Base-by-base conservation (phyloP, 192 early-diverging fungal genomes). In the Linnemannia elongata region DNA sequence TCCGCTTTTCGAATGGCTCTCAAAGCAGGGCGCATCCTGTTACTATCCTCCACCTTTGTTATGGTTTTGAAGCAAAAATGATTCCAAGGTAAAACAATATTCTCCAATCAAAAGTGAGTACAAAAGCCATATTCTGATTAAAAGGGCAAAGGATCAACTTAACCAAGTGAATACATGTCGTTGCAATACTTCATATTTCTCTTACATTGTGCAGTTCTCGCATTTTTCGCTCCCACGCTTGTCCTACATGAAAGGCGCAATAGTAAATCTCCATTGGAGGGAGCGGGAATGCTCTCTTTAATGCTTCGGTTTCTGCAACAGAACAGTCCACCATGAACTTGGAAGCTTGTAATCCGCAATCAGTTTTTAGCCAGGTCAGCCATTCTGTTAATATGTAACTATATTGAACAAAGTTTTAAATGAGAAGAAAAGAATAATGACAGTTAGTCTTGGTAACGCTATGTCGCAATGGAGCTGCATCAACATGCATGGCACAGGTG, bases 311-410 rank as follows among this genome's bases (percentile, higher is more conserved):
- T 44, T 78, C 68, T 7, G 44, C 47, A 47, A 78, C 47, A 36
- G 76, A 78, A 20, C 76, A 78, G 68, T 69, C 75, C 18, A 77
- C 75, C 75, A 77, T 77, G 63, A 77, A 68, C 63, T 77, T 77
- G 39, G 55, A 41, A 8, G 76, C 76, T 69, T 13, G 57, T 1
- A 77, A 42, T n/a, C 45, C 73, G n/a, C 73, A 74, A 9, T 74
- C 73, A 27, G n/a, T 44, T 74, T 74, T 74, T 27, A 74, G 30
- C 73, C 73, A 74, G 17, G 73, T 35, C 22, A 78, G 36, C 45
- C 77, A 78, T n/a, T 47, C 35, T 38, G 15, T 55, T 22, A 78
- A 9, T 5, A 71, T 71, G 20, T 71, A 39, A 17, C 69, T 69
- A n/a, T 39, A 42, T 68, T 69, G 47, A 74, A 44, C 33, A 71